Conservation (phyloP, 495 filamentous ascomycete species). For the Tuber microsphaerosporum region DNA sequence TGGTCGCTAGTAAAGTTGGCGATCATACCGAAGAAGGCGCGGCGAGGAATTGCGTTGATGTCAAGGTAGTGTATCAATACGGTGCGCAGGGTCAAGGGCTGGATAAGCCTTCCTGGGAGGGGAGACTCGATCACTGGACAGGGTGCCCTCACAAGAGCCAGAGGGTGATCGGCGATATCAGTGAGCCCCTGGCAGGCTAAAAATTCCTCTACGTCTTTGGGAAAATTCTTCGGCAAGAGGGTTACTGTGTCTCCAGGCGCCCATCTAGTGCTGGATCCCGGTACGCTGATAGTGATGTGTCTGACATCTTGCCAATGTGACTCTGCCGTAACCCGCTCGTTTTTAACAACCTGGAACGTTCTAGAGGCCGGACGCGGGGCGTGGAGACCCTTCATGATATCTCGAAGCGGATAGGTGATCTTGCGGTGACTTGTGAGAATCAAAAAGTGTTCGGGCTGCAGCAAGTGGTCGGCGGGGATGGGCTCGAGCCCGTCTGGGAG, state of each 20-base stretch:
- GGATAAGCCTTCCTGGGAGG: slow-evolving; percentile 38
- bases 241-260: slow-evolving; percentile 67
- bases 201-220: slow-evolving; percentile 65
- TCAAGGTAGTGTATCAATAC: slow-evolving; percentile 78
- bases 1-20: slow-evolving; percentile 63
- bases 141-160: slow-evolving; percentile 46
- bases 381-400: slow-evolving; percentile 12
- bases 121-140: slow-evolving; percentile 22
- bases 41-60: slow-evolving; percentile 77
- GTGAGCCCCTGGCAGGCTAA: slow-evolving; percentile 71
- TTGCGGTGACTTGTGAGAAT: slow-evolving; percentile 40
- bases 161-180: slow-evolving; percentile 58
- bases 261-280: slow-evolving; percentile 45
- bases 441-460: slow-evolving; percentile 39
- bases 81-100: slow-evolving; percentile 59
- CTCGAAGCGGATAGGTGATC: slow-evolving; percentile 19
- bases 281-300: slow-evolving; percentile 55
- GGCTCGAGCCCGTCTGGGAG: slow-evolving; percentile 58
- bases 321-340: slow-evolving; percentile 65
- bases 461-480: slow-evolving; percentile 66
- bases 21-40: slow-evolving; percentile 71
- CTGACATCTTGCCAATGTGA: slow-evolving; percentile 94
- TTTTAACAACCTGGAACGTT: slow-evolving; percentile 52
- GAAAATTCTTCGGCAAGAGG: slow-evolving; percentile 80
- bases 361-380: slow-evolving; percentile 44